Evolutionary conservation across 23 red algal species (phyloP).

Genomic region (Gracilariopsis chorda): DNA sequence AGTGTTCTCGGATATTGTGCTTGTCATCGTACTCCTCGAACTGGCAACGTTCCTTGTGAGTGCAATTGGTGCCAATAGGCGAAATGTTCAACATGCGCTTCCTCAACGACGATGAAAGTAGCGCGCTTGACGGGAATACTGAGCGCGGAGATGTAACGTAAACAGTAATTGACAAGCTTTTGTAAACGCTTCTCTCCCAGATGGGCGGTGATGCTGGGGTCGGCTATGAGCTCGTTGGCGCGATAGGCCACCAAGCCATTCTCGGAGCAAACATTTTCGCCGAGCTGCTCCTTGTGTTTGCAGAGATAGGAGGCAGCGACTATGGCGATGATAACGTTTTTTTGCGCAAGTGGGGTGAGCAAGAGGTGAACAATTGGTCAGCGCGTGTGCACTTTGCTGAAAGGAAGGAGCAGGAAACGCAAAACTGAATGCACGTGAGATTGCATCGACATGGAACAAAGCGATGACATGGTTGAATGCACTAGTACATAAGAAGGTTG

Average conservation of each 20-base stretch:
- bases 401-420: too few species aligned
- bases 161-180: constrained; percentile 84
- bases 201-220: constrained; percentile 60
- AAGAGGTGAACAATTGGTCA: too few species aligned
- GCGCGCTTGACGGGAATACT: constrained; percentile 94
- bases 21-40: constrained; percentile 93
- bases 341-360: too few species aligned
- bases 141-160: constrained; percentile 86
- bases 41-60: constrained; percentile 85
- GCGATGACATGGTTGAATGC: too few species aligned
- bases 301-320: constrained; percentile 86
- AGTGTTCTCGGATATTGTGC: constrained; percentile 51
- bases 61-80: constrained; percentile 96
- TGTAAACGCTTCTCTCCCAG: constrained; percentile 90
- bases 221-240: constrained; percentile 71
- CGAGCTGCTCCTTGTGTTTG: constrained; percentile 92
- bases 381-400: too few species aligned
- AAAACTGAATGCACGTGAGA: too few species aligned
- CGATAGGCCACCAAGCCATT: constrained; percentile 94
- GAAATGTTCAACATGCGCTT: constrained; percentile 98
- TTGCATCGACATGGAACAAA: too few species aligned
- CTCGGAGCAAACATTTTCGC: constrained; percentile 95
- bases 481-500: too few species aligned
- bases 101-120: constrained; percentile 98
- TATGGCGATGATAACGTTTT: constrained; percentile 70